Base-by-base conservation (phyloP, 192 early-diverging fungal species). In the Lunasporangiospora selenospora region DNA sequence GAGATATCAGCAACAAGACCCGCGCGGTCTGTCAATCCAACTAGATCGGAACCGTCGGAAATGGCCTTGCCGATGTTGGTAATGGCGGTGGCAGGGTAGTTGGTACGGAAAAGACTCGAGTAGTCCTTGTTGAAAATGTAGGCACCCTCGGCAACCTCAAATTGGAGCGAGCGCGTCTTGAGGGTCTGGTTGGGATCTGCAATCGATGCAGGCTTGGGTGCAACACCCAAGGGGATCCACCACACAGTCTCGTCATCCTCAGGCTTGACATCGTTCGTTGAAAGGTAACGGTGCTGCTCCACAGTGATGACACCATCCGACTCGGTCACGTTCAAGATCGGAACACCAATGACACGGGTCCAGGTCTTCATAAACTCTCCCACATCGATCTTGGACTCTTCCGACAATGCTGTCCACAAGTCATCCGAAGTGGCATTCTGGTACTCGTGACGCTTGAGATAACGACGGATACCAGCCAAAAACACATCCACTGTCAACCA, bases 91-190 rank as follows among this genome's bases (percentile, higher is more conserved):
- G 79, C 58, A 21, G 89, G 79, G 64, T 93, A 93, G 42, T 89
- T 85, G 29, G 96, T 95, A 19, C 97, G 88, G 81, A 90, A 99
- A 47, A 99, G 82, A 18, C 92, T 90, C 24, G 88, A 89, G 49
- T 86, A 86, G 46, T 83, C 81, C 55, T 79, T 77, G 84, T 99
- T 99, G 54, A 99, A 81, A 81, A 96, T 91, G 79, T 85, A 92
- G 34, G 81, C 55, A 21, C 77, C 67, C 23, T 87, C 75, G 21
- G 88, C 67, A 44, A 89, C 81, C 39, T 65, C 75, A 12, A 88
- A 75, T 4, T 64, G 61, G 16, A 75, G 54, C 48, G 79, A 71
- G 57, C 76, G 75, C 16, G 73, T 44, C 36, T 87, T 83, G 49
- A 89, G 79, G 26, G 80, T 79, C 53, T 63, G 76, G 51, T 59